A percentile compares a stretch with the other conserved stretches of the same genome.
Conservation (phyloP, 73 alveolate species). For the Stentor coeruleus region DNA sequence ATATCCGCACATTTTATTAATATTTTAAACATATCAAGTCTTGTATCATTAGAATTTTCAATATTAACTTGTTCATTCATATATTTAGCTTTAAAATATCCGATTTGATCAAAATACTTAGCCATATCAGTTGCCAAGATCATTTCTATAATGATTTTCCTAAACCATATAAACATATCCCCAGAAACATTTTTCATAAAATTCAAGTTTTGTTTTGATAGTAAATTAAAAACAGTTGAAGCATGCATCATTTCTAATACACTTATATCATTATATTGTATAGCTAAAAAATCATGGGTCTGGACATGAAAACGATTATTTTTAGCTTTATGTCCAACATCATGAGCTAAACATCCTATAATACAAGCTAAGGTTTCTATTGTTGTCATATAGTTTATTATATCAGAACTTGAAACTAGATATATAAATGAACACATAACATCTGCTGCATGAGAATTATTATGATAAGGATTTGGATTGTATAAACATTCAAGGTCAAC, state of each 20-base stretch:
- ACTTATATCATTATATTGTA: constrained; percentile 44
- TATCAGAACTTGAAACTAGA: constrained; percentile 14
- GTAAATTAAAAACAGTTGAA: constrained; percentile 58
- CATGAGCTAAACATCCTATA: constrained; percentile 33
- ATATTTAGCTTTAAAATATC: constrained; percentile 31
- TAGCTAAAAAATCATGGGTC: constrained; percentile 43
- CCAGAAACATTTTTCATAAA: constrained; percentile 48
- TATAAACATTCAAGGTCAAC: constrained; percentile 3
- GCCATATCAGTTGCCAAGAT: constrained; percentile 91
- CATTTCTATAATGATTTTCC: constrained; percentile 70
- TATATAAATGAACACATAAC: constrained; percentile 52
- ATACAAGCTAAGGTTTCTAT: constrained; percentile 31
- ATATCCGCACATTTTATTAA: constrained; percentile 18
- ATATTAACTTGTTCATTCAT: background rate
- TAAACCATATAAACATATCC: constrained; percentile 46
- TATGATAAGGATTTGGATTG: constrained; percentile 52
- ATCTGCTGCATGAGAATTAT: constrained; percentile 67
- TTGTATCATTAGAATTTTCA: background rate
- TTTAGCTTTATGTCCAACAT: constrained; percentile 52
- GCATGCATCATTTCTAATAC: constrained; percentile 60
- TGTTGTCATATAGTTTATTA: constrained; percentile 11
- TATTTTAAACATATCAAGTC: constrained; percentile 18
- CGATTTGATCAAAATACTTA: constrained; percentile 47
- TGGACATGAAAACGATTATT: constrained; percentile 36
- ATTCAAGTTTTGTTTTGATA: constrained; percentile 49